These are phyloP conservation scores for Trichophyton verrucosum DNA, from an alignment of 2,329 filamentous ascomycete genomes.

Conservation along the genomic window DNA sequence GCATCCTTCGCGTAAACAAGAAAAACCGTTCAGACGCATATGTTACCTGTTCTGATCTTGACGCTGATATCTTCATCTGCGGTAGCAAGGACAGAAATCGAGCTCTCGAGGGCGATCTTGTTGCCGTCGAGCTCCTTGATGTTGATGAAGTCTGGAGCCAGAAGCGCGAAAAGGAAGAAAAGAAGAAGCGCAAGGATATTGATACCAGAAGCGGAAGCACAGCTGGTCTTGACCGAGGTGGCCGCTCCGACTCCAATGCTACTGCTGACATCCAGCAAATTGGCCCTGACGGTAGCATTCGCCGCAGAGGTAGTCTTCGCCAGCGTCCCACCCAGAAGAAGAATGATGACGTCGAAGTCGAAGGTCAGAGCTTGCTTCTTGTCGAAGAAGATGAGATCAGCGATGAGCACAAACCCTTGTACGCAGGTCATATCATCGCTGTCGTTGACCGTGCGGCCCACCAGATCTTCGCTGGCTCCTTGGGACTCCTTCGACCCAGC, in stretches of 20 bases:
- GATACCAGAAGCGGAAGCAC: slow-evolving; percentile 71
- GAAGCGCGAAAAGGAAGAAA: slow-evolving; percentile 98
- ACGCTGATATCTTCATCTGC: slow-evolving; percentile 98
- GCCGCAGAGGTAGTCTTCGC: slow-evolving; percentile 83
- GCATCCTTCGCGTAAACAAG: slow-evolving; percentile 96
- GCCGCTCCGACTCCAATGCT: slow-evolving; percentile 44
- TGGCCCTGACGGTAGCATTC: slow-evolving; percentile 68
- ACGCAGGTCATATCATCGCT: slow-evolving; percentile 91
- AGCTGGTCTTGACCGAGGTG: slow-evolving; percentile 53
- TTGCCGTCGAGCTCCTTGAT: slow-evolving; percentile 89
- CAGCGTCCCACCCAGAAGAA: slow-evolving; percentile 99
- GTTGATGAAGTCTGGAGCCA: slow-evolving; percentile 98
- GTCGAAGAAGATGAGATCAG: slow-evolving; percentile 99
- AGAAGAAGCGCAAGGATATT: slow-evolving; percentile 99
- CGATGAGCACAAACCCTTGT: slow-evolving; percentile 93
- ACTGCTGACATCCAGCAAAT: slow-evolving; percentile 51
- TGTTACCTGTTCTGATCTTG: slow-evolving; percentile 84
- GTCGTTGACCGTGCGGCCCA: slow-evolving; percentile 94
- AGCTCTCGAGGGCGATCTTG: slow-evolving; percentile 87
- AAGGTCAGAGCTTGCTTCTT: slow-evolving; percentile 88
- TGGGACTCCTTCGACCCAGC: slow-evolving; percentile 85
- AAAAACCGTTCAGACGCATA: slow-evolving; percentile 99
- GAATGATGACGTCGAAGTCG: slow-evolving; percentile 97
- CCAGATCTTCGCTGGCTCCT: slow-evolving; percentile 97
- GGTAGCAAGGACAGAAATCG: slow-evolving; percentile 98